phyloP scores from a whole-genome alignment of 352 stramenopile genomes.

The Peronosclerospora sorghi region DNA sequence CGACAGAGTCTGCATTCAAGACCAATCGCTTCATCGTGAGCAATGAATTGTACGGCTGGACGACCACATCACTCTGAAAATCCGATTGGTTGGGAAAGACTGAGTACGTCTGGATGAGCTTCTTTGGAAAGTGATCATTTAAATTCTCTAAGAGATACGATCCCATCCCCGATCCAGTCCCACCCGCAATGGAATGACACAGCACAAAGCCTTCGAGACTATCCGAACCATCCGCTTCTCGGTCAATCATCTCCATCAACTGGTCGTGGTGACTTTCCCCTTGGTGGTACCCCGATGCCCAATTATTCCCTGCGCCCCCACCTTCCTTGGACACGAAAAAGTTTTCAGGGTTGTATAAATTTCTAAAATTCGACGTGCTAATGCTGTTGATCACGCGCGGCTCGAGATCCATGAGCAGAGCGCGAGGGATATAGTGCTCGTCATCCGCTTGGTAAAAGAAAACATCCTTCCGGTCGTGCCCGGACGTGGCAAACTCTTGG shows the following conservation, averaged over 20 bases:
- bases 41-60: slow-evolving; percentile 99
- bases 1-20: slow-evolving; percentile 97
- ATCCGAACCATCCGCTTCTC: slow-evolving; percentile 92
- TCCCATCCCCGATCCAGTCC: slow-evolving; percentile 97
- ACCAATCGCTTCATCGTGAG: slow-evolving; percentile 97
- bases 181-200: slow-evolving; percentile 97
- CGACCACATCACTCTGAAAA: slow-evolving; percentile 94
- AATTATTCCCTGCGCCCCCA: slow-evolving; percentile 89
- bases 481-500: slow-evolving; percentile 86
- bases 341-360: slow-evolving; percentile 99
- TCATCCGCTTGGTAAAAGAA: slow-evolving; percentile 99
- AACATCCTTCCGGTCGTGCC: slow-evolving; percentile 97
- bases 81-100: slow-evolving; percentile 96
- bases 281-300: slow-evolving; percentile 87
- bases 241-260: slow-evolving; percentile 99
- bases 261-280: slow-evolving; percentile 92
- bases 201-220: slow-evolving; percentile 97
- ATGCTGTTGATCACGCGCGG: slow-evolving; percentile 90
- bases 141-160: slow-evolving; percentile 98
- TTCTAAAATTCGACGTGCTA: slow-evolving; percentile 84
- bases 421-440: slow-evolving; percentile 96
- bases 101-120: slow-evolving; percentile 99
- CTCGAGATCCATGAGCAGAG: slow-evolving; percentile 97
- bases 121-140: slow-evolving; percentile 99
- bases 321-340: slow-evolving; percentile 91